phyloP scores from a whole-genome alignment of 345 rosid species.

The Hibiscus mutabilis region DNA sequence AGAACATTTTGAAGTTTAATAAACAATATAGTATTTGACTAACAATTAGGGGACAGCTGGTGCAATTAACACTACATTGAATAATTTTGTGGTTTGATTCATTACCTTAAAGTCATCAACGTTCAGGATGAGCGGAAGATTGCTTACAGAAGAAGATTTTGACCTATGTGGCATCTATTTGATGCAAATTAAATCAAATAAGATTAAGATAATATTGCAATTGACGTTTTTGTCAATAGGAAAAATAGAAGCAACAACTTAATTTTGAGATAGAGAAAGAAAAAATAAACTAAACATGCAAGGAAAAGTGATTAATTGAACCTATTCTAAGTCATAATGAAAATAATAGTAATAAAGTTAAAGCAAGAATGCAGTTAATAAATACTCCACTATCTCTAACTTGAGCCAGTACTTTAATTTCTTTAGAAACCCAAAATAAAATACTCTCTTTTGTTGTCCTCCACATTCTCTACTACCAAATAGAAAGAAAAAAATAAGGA shows the following conservation, averaged over 20 bases:
- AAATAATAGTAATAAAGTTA: neutral
- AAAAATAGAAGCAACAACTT: neutral
- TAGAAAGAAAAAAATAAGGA: neutral
- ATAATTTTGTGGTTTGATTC: constrained; percentile 1
- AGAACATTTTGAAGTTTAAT: neutral
- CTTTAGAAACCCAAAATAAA: neutral
- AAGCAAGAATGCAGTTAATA: neutral
- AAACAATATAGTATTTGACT: neutral
- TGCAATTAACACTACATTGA: neutral
- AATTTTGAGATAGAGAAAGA: neutral
- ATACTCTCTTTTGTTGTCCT: neutral
- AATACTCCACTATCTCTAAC: neutral
- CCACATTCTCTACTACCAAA: constrained; percentile 4
- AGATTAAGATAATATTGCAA: neutral
- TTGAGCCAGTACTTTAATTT: neutral
- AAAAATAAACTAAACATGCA: neutral
- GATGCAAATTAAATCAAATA: constrained; percentile 10
- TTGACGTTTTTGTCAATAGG: neutral
- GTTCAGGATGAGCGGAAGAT: constrained; percentile 75
- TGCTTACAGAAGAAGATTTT: constrained; percentile 51
- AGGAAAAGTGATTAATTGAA: neutral
- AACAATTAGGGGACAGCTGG: neutral
- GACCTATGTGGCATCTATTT: constrained; percentile 59
- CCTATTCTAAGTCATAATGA: neutral
- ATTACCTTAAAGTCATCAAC: constrained; percentile 90